Evolutionary conservation across 306 rosid species (phyloP), one percentile per base, ranked within the genome.

Genomic region (Crataegus laevigata): DNA sequence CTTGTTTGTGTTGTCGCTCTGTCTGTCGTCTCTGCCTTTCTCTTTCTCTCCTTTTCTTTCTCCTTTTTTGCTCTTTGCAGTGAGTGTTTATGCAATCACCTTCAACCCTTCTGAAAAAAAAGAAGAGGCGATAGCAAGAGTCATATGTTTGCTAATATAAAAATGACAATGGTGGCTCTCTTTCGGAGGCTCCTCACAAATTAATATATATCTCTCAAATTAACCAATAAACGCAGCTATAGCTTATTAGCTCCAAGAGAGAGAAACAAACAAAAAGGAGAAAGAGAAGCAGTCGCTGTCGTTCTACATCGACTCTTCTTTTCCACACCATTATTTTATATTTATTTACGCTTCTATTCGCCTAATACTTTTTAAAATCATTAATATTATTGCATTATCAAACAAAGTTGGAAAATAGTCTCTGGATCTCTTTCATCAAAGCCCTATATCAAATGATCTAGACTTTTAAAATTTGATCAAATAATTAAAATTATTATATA

Each of bases 11-110:
- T 82, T 82, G 89, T 85, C 85, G 73, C 85, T 79, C 86, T 75
- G 72, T 62, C 82, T 87, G 85, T 91, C 89, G 81, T 80, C 68
- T 90, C 70, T 90, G 84, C 75, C 85, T 84, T 77, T 88, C 88
- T 90, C 84, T 84, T 80, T 91, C 92, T 80, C 84, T 89, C 87
- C 84, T 81, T 88, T 76, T 86, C 84, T 87, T 86, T 82, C 83
- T 84, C 61, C 29, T 84, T 80, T 80, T 76, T 81, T 72, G 64
- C 80, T 82, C 84, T 74, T 40, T 62, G 85, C 76, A 78, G 85
- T 72, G 82, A 74, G 85, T 73, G 72, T 74, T 74, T 75, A 82
- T 75, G 81, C 85, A 88, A 85, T 84, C 85, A 78, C 24, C 68
- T 63, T 63, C 43, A 30, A 8, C 68, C 78, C 93, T 88, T 88